Conservation (phyloP, 139 green algal genomes). For the Gonium pectorale region DNA sequence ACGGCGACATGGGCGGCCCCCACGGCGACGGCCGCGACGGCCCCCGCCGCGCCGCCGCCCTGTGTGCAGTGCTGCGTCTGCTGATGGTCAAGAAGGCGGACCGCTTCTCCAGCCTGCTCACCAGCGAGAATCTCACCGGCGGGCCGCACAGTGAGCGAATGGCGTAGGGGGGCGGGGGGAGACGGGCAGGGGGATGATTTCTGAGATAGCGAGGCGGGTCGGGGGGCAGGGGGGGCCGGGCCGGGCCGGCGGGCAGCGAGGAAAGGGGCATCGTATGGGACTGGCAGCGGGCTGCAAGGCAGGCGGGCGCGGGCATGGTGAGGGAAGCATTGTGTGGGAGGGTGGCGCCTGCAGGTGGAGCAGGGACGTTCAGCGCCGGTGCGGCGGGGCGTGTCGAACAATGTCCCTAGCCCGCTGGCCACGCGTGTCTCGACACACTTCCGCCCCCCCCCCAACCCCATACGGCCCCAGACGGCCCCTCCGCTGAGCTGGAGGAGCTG, state of each 20-base stretch:
- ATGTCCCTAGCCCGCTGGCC: neutral
- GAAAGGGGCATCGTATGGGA: no score
- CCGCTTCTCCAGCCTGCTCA: constrained; percentile 14
- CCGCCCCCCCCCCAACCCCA: neutral
- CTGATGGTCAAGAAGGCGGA: constrained; percentile 53
- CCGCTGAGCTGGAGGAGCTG: constrained; percentile 36
- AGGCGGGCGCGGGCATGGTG: no score
- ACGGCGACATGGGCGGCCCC: constrained; percentile 30
- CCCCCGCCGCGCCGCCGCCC: constrained; percentile 43
- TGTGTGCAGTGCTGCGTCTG: constrained; percentile 49
- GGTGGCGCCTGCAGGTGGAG: no score
- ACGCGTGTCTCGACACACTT: neutral
- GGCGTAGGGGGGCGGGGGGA: no score
- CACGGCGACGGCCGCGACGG: constrained; percentile 43
- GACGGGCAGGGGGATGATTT: no score
- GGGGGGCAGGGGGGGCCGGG: no score
- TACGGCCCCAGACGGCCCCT: constrained; percentile 9
- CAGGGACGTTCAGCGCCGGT: no score
- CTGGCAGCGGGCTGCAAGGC: no score
- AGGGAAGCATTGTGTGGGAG: no score
- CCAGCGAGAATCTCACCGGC: neutral
- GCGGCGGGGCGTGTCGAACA: no score
- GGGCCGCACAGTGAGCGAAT: constrained; percentile 40
- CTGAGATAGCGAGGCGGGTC: no score
- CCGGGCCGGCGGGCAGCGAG: no score